phyloP scores from a whole-genome alignment of 257 asterid genomes.

The Solanum sejunctum region DNA sequence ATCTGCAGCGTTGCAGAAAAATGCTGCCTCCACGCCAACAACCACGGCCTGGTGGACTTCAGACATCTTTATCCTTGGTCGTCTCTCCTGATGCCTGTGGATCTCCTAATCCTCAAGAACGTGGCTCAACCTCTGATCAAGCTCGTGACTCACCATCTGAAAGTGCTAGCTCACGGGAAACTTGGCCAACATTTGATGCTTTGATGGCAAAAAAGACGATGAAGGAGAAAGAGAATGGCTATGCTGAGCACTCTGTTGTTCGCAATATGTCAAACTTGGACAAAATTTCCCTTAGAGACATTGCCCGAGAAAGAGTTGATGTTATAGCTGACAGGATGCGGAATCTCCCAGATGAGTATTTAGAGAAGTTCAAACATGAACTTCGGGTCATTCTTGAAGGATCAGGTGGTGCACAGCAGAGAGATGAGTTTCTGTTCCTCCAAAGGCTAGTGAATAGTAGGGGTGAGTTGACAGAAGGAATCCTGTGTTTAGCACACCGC shows the following conservation, averaged over 20 bases:
- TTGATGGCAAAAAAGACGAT: constrained; percentile 43
- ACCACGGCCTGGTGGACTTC: constrained; percentile 66
- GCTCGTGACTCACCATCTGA: constrained; percentile 81
- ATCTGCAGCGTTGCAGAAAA: constrained; percentile 38
- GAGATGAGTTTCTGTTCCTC: constrained; percentile 68
- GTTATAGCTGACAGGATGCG: constrained; percentile 72
- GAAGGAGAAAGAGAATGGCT: constrained; percentile 67
- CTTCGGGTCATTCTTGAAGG: constrained; percentile 92
- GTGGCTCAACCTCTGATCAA: constrained; percentile 72
- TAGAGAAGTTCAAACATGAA: constrained; percentile 68
- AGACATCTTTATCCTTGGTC: constrained; percentile 67
- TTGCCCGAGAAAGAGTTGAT: constrained; percentile 75
- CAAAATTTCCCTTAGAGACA: constrained; percentile 63
- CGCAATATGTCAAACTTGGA: constrained; percentile 54
- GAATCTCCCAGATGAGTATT: constrained; percentile 66
- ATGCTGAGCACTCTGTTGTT: constrained; percentile 63
- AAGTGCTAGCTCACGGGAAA: constrained; percentile 92
- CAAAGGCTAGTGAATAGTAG: constrained; percentile 83
- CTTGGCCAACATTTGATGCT: constrained; percentile 84
- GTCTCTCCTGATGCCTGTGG: constrained; percentile 72
- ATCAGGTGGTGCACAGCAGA: constrained; percentile 69
- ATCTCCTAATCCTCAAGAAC: constrained; percentile 71
- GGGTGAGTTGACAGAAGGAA: constrained; percentile 68
- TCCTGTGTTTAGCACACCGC: constrained; percentile 54
- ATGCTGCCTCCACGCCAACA: constrained; percentile 98